These are phyloP conservation scores for Secale cereale DNA, from an alignment of 176 grass and related monocot species.

Conservation along the genomic window DNA sequence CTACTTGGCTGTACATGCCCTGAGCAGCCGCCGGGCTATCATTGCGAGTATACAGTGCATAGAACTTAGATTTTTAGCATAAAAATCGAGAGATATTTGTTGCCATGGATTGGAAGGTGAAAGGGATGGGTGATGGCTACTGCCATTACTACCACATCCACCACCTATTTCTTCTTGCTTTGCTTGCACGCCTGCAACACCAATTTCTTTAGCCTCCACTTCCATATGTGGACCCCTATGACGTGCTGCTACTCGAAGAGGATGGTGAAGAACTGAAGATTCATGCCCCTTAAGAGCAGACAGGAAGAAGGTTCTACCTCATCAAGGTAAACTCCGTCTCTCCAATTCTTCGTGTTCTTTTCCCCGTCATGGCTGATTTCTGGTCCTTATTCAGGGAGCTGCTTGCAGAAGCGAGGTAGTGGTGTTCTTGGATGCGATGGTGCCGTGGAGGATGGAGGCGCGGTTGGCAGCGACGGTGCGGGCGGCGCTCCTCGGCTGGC, in stretches of 20 bases:
- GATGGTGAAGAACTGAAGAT: not conserved
- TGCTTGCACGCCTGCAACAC: not conserved
- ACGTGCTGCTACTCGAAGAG: not conserved
- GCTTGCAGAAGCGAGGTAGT: no score
- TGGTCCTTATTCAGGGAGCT: not conserved
- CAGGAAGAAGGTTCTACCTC: not conserved
- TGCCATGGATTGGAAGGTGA: conserved; percentile 2
- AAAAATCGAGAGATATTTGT: conserved; percentile 12
- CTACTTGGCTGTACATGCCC: no score
- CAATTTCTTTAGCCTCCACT: not conserved
- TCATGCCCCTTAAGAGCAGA: not conserved
- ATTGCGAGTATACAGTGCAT: no score
- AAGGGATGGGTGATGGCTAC: not conserved
- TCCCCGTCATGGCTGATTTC: not conserved
- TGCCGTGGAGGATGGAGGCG: conserved; percentile 46
- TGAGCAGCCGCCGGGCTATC: no score
- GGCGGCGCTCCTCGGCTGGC: conserved; percentile 37
- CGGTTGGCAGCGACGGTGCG: conserved; percentile 31
- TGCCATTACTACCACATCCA: no score
- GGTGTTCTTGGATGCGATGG: conserved; percentile 5
- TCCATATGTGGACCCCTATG: not conserved
- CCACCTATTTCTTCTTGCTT: not conserved
- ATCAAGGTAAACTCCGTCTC: not conserved
- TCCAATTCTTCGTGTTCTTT: not conserved
- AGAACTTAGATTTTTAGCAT: not conserved